phyloP scores from a whole-genome alignment of 352 stramenopile species.

The Globisporangium solare region DNA sequence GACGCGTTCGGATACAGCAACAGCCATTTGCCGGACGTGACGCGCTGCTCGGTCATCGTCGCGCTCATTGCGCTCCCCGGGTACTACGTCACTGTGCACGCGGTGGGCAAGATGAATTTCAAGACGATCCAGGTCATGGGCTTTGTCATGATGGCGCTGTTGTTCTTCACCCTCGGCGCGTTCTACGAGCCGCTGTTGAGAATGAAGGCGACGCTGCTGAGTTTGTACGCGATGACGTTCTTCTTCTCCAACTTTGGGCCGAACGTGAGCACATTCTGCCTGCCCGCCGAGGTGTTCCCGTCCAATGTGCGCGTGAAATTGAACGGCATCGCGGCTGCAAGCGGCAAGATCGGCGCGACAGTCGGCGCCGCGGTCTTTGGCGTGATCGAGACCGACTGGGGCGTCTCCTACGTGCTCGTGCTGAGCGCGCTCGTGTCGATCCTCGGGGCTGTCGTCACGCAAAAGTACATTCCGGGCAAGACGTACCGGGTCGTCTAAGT shows the following conservation, averaged over 20 bases:
- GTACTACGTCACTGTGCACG: slow-evolving; percentile 58
- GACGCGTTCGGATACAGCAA: slow-evolving; percentile 61
- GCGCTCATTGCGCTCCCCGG: slow-evolving; percentile 66
- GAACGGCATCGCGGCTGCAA: slow-evolving; percentile 73
- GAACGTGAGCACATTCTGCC: slow-evolving; percentile 84
- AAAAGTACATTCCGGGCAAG: slow-evolving; percentile 55
- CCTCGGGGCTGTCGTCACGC: slow-evolving; percentile 55
- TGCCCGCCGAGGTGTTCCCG: slow-evolving; percentile 77
- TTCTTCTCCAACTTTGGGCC: slow-evolving; percentile 89
- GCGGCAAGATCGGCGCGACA: slow-evolving; percentile 70
- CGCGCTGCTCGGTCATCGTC: slow-evolving; percentile 64
- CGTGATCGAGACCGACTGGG: slow-evolving; percentile 50
- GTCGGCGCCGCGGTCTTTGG: slow-evolving; percentile 59
- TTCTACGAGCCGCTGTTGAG: slow-evolving; percentile 49
- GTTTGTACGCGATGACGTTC: slow-evolving; percentile 76
- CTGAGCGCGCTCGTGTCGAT: slow-evolving; percentile 55
- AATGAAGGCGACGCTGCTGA: slow-evolving; percentile 40
- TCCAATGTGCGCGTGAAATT: slow-evolving; percentile 69
- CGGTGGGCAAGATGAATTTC: slow-evolving; percentile 66
- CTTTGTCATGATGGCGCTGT: slow-evolving; percentile 59
- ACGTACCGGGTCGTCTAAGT: slow-evolving; percentile 19
- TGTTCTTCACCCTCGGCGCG: slow-evolving; percentile 57
- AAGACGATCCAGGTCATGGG: slow-evolving; percentile 79
- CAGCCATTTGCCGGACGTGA: slow-evolving; percentile 49
- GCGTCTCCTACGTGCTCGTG: slow-evolving; percentile 53